A percentile compares a stretch with the other conserved stretches of the same genome.
Conservation (phyloP, 768 basidiomycete genomes). For the Neoboletus subvelutipes region DNA sequence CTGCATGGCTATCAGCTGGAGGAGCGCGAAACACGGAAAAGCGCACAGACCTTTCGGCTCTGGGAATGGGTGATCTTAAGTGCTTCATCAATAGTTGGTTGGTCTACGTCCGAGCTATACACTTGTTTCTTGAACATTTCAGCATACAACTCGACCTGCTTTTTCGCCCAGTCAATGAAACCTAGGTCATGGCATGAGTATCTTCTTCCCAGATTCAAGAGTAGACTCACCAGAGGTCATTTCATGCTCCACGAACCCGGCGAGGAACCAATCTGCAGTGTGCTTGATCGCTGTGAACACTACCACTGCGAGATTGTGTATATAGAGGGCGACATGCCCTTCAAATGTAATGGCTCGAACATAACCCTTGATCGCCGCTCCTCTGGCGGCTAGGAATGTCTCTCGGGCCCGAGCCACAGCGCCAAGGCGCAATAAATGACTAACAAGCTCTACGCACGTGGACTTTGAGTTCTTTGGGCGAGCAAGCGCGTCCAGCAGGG, state of each 20-base stretch:
- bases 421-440: slow-evolving; percentile 71
- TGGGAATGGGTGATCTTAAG: slow-evolving; percentile 74
- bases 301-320: slow-evolving; percentile 85
- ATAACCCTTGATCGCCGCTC: slow-evolving; percentile 68
- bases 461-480: slow-evolving; percentile 77
- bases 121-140: slow-evolving; percentile 90
- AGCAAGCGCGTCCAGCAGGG: slow-evolving; percentile 73
- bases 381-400: slow-evolving; percentile 79
- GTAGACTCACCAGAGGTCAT: slow-evolving; percentile 78
- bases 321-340: slow-evolving; percentile 81
- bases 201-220: not conserved
- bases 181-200: slow-evolving; percentile 44
- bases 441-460: slow-evolving; percentile 65
- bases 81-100: slow-evolving; percentile 72
- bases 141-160: slow-evolving; percentile 78
- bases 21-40: not conserved
- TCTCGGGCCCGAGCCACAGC: slow-evolving; percentile 76
- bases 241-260: slow-evolving; percentile 93
- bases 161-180: slow-evolving; percentile 92
- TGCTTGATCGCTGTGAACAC: slow-evolving; percentile 95
- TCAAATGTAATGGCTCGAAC: slow-evolving; percentile 89
- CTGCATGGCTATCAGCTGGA: slow-evolving; percentile 36
- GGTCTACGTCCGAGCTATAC: slow-evolving; percentile 76
- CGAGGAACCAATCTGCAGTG: slow-evolving; percentile 96
- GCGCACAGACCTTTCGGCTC: slow-evolving; percentile 68